phyloP scores from a whole-genome alignment of 371 early-diverging fungal species.

The Mortierella sp. region DNA sequence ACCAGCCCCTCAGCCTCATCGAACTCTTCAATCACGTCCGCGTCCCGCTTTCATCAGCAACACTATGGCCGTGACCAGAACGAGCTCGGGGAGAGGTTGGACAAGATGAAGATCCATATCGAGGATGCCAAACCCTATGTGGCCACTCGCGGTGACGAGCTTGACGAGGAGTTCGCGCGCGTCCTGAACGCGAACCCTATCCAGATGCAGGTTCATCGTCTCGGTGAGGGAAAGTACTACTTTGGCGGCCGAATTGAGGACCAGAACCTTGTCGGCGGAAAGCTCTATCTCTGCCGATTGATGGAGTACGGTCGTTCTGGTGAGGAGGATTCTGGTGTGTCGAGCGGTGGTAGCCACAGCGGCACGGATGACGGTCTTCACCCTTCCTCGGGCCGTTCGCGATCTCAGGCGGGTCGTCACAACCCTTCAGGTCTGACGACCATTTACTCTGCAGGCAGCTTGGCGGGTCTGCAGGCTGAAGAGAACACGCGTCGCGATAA shows the following conservation, averaged over 20 bases:
- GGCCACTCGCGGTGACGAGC: slow-evolving; percentile 64
- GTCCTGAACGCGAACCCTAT: slow-evolving; percentile 71
- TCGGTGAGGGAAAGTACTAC: slow-evolving; percentile 66
- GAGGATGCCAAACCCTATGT: slow-evolving; percentile 59
- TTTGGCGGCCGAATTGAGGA: slow-evolving; percentile 66
- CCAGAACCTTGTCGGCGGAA: slow-evolving; percentile 32
- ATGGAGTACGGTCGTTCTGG: slow-evolving; percentile 48
- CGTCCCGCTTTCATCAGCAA: slow-evolving; percentile 20
- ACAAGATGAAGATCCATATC: slow-evolving; percentile 45
- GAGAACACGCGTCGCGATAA: slow-evolving; percentile 1
- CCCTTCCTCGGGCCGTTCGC: slow-evolving; percentile 7
- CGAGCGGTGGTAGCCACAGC: slow-evolving; percentile 45
- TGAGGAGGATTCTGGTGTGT: slow-evolving; percentile 46
- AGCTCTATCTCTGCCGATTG: slow-evolving; percentile 43
- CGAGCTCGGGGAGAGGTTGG: slow-evolving; percentile 35
- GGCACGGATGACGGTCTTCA: slow-evolving; percentile 37
- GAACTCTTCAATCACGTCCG: slow-evolving; percentile 23
- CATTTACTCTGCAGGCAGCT: slow-evolving; percentile 19
- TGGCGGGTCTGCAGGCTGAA: slow-evolving; percentile 15
- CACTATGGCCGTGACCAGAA: slow-evolving; percentile 33
- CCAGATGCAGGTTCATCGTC: slow-evolving; percentile 62
- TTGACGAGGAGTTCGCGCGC: slow-evolving; percentile 72
- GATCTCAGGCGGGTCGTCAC: slow-evolving; percentile 4
- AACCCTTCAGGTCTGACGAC: slow-evolving; percentile 14
- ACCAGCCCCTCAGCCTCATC: slow-evolving; percentile 40